These are phyloP conservation scores for Chaetomium globosum DNA, from an alignment of 2,329 filamentous ascomycete species.

Conservation along the genomic window DNA sequence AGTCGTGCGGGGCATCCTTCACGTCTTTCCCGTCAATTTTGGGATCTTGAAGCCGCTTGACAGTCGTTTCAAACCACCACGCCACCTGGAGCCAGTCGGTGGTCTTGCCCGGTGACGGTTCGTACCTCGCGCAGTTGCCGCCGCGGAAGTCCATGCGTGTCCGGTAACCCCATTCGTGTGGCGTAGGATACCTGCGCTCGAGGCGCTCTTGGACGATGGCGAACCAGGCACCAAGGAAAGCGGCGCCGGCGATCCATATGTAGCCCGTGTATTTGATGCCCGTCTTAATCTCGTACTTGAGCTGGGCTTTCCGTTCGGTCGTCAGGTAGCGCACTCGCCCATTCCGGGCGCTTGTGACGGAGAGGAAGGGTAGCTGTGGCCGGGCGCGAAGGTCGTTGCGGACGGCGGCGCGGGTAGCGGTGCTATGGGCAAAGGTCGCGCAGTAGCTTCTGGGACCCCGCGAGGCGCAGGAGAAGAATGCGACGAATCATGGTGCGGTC, in stretches of 20 bases:
- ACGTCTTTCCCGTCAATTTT: slow-evolving; percentile 69
- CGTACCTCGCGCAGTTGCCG: slow-evolving; percentile 62
- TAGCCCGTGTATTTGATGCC: slow-evolving; percentile 69
- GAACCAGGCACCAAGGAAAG: slow-evolving; percentile 63
- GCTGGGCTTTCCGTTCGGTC: slow-evolving; percentile 72
- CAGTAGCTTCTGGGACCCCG: slow-evolving; percentile 26
- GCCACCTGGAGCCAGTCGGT: slow-evolving; percentile 72
- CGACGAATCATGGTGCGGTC: slow-evolving; percentile 44
- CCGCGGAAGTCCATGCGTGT: slow-evolving; percentile 69
- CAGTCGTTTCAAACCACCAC: slow-evolving; percentile 59
- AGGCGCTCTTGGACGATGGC: slow-evolving; percentile 72
- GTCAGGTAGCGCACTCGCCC: slow-evolving; percentile 71
- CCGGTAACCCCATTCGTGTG: slow-evolving; percentile 75
- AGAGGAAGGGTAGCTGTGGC: slow-evolving; percentile 57
- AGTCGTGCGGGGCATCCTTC: slow-evolving; percentile 56
- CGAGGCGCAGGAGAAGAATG: slow-evolving; percentile 43
- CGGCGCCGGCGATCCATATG: slow-evolving; percentile 64
- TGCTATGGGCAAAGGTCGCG: slow-evolving; percentile 63
- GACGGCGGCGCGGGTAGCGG: slow-evolving; percentile 41
- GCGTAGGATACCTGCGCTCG: slow-evolving; percentile 77
- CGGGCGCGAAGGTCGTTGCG: slow-evolving; percentile 41
- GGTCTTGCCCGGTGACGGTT: slow-evolving; percentile 53
- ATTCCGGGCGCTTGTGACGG: slow-evolving; percentile 44
- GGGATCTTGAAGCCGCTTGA: slow-evolving; percentile 70
- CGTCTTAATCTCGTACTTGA: slow-evolving; percentile 70